These are phyloP conservation scores for Magnaporthiopsis incrustans DNA, from an alignment of 2,329 filamentous ascomycete genomes.

Conservation along the genomic window DNA sequence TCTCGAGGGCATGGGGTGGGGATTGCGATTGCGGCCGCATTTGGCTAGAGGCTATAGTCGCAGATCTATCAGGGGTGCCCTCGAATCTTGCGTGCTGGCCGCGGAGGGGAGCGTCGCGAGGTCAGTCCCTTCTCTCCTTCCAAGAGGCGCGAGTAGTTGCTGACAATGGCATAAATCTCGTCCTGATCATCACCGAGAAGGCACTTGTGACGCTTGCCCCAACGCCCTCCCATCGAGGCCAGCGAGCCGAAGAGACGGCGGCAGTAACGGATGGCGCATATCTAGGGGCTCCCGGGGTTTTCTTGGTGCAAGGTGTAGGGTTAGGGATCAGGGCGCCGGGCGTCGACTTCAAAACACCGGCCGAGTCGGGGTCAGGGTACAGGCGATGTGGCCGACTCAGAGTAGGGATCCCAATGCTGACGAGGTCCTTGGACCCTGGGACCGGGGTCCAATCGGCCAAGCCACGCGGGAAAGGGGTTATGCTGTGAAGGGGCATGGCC, in stretches of 20 bases:
- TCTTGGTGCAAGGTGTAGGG: conserved; percentile 4
- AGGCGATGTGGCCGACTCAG: conserved; percentile 1
- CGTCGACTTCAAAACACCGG: background rate
- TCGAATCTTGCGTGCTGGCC: too few species aligned
- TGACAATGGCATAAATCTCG: conserved; percentile 7
- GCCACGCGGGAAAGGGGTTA: too few species aligned
- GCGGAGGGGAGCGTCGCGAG: background rate
- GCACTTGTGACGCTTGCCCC: conserved; percentile 2
- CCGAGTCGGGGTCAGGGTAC: background rate
- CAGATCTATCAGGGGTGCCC: too few species aligned
- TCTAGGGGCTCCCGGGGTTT: conserved; percentile 6
- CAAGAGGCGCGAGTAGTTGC: background rate
- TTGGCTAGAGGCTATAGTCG: too few species aligned
- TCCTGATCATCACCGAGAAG: conserved; percentile 12
- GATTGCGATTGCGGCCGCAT: too few species aligned
- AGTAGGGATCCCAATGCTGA: background rate
- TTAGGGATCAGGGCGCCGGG: conserved; percentile 9
- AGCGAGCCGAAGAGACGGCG: conserved; percentile 6
- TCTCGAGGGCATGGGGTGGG: conserved; percentile 19
- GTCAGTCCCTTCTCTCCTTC: conserved; percentile 3
- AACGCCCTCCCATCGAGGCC: conserved; percentile 9
- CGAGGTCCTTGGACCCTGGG: background rate
- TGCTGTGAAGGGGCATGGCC: too few species aligned
- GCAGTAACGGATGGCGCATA: conserved; percentile 13
- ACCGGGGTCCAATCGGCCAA: too few species aligned